phyloP scores from a whole-genome alignment of 2,329 filamentous ascomycete species.

The Fusarium pseudocircinatum region DNA sequence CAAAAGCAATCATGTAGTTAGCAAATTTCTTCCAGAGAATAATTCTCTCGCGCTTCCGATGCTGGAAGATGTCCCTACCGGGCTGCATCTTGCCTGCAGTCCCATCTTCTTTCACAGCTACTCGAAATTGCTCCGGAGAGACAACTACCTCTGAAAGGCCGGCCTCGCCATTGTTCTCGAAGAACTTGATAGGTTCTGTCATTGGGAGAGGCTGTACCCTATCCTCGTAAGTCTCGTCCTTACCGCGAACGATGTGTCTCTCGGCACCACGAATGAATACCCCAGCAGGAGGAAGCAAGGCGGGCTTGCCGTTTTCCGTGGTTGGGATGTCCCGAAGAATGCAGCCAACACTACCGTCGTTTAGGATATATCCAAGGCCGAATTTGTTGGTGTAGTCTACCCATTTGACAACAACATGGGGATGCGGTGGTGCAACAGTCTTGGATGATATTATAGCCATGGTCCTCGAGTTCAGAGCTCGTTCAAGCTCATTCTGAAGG shows the following conservation, averaged over 20 bases:
- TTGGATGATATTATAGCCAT: slow-evolving; percentile 69
- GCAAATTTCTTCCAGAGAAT: slow-evolving; percentile 78
- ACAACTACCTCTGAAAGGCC: slow-evolving; percentile 73
- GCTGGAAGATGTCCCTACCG: slow-evolving; percentile 72
- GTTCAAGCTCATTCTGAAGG: slow-evolving; percentile 69
- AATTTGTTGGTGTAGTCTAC: slow-evolving; percentile 91
- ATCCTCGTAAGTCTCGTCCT: slow-evolving; percentile 65
- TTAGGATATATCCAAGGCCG: slow-evolving; percentile 83
- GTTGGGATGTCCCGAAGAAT: slow-evolving; percentile 67
- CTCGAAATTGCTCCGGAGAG: slow-evolving; percentile 68
- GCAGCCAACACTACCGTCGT: slow-evolving; percentile 82
- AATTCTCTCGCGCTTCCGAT: slow-evolving; percentile 72
- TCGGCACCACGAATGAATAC: slow-evolving; percentile 78
- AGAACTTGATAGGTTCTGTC: slow-evolving; percentile 72
- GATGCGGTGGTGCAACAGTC: slow-evolving; percentile 63
- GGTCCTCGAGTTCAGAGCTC: slow-evolving; percentile 69
- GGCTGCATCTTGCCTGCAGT: slow-evolving; percentile 68
- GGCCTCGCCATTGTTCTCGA: slow-evolving; percentile 73
- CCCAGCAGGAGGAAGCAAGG: slow-evolving; percentile 73
- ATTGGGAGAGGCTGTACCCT: slow-evolving; percentile 72
- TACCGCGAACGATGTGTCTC: slow-evolving; percentile 71
- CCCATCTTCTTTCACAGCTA: slow-evolving; percentile 65
- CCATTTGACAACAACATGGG: slow-evolving; percentile 79
- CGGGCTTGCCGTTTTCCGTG: slow-evolving; percentile 59
- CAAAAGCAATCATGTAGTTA: slow-evolving; percentile 79